Evolutionary conservation across 164 flowering plant species (phyloP), one percentile per base, ranked within the genome.

Genomic region (Magnolia officinalis): DNA sequence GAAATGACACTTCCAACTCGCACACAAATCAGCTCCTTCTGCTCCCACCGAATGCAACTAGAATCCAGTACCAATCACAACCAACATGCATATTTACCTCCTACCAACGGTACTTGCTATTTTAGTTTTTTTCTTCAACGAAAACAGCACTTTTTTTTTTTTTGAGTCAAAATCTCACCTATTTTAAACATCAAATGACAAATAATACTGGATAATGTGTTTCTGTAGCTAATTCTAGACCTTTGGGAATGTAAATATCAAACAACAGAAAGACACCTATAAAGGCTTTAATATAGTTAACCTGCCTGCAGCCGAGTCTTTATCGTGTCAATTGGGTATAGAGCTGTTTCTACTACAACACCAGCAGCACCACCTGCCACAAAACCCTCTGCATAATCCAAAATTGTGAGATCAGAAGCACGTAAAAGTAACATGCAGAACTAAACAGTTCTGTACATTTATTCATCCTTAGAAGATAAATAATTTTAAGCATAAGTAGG

Each of bases 331-430:
- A 95, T 90, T 18, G 98, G 98, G 81, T 95, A 95, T 72, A 95
- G 82, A 77, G 92, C 92, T 65, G 96, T 87, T 81, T 95, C 98
- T 70, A 91, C 97, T 65, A 95, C 95, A 80, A 88, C 98, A 58
- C 98, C 98, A 78, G 98, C 98, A 75, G 89, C 76, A 63, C 91
- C 98, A 82, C 98, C 98, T 59, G 96, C 98, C 80, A 95, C 82
- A 73, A 84, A 77, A 55, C 97, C 97, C 83, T 95, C 98, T 93
- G 87, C 87, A 80, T 77, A 82, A 81, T 67, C 52, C 26, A 69
- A 45, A 18, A 8, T 76, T 8, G 37, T 31, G 29, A 67, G n/a
- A 75, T 51, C 23, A 72, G 20, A 69, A 72, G 51, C 8, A 63
- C 13, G 51, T 49, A 67, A 67, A 61, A 68, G n/a, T 68, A 68